These are phyloP conservation scores for Athelia psychrophila DNA, from an alignment of 1,284 basidiomycete species.

Conservation along the genomic window DNA sequence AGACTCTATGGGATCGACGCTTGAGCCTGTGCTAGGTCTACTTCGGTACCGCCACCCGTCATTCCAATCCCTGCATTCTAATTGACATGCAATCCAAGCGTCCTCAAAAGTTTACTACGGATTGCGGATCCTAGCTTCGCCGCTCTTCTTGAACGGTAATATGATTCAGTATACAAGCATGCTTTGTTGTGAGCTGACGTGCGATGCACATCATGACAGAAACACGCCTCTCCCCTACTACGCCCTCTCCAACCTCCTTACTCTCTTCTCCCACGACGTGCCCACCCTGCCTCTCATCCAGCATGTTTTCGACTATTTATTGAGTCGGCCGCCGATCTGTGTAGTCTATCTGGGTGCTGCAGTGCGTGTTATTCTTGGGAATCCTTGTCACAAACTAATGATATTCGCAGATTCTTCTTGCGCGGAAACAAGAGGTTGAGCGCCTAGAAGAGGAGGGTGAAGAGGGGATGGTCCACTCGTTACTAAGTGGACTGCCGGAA, in stretches of 20 bases:
- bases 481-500: conserved; percentile 71
- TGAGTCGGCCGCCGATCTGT: conserved; percentile 78
- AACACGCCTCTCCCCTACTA: conserved; percentile 77
- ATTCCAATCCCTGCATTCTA: conserved; percentile 10
- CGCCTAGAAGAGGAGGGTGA: conserved; percentile 60
- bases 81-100: conserved; percentile 35
- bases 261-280: conserved; percentile 89
- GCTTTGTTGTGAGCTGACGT: conserved; percentile 6
- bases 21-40: conserved; percentile 85
- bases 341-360: conserved; percentile 82
- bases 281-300: conserved; percentile 83
- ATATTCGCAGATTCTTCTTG: conserved; percentile 52
- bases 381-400: not conserved
- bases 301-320: conserved; percentile 85
- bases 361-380: conserved; percentile 42
- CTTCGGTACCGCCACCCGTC: no score
- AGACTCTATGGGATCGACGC: conserved; percentile 84
- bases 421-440: conserved; percentile 57
- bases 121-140: conserved; percentile 74
- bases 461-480: conserved; percentile 83
- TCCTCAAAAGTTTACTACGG: conserved; percentile 68
- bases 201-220: conserved; percentile 30
- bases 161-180: conserved; percentile 4
- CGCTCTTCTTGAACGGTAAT: conserved; percentile 62
- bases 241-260: conserved; percentile 87